Evolutionary conservation across 495 filamentous ascomycete species (phyloP).

Genomic region (Podospora bellae-mahoneyi): DNA sequence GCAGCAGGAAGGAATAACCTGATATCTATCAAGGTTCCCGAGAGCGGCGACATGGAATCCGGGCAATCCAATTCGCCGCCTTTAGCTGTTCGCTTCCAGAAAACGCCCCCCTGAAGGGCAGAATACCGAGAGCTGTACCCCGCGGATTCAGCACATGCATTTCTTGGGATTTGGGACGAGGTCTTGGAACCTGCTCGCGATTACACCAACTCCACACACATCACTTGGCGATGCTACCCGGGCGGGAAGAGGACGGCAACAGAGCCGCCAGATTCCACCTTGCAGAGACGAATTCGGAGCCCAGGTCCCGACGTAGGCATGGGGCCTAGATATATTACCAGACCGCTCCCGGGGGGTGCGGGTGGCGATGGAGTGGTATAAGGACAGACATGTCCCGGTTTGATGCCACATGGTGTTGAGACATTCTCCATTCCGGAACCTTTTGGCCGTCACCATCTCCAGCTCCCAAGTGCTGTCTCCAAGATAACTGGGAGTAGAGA

Average conservation of each 20-base stretch:
- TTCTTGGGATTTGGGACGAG: neutral
- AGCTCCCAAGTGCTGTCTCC: neutral
- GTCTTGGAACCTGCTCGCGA: neutral
- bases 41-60: neutral
- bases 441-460: neutral
- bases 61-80: neutral
- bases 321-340: neutral
- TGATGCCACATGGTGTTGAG: neutral
- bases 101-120: neutral
- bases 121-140: neutral
- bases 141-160: neutral
- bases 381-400: neutral
- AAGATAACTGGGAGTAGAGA: neutral
- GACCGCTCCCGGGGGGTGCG: neutral
- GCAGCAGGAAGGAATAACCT: neutral
- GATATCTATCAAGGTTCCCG: neutral
- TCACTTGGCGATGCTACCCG: neutral
- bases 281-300: neutral
- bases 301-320: neutral
- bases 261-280: neutral
- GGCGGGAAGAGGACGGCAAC: neutral
- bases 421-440: neutral
- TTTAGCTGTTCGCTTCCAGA: neutral
- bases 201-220: neutral
- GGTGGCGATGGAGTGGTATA: neutral